phyloP scores from a whole-genome alignment of 2,329 filamentous ascomycete species.

The Cladosporium halotolerans region DNA sequence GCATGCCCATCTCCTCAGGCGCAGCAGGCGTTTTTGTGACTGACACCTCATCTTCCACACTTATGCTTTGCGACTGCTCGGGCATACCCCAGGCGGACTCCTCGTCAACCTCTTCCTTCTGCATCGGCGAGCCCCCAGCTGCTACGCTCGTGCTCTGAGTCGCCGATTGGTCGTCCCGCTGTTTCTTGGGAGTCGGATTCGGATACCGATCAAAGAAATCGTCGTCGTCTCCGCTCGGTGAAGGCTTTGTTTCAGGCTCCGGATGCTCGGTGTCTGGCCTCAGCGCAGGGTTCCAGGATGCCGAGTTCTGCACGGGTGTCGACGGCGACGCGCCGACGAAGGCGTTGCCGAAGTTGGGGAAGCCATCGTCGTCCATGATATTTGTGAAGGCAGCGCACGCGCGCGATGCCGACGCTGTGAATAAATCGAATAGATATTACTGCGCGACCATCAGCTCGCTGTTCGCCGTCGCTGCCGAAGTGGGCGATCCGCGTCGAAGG shows the following conservation, averaged over 20 bases:
- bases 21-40: constrained; percentile 5
- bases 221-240: constrained; percentile 22
- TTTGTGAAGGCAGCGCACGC: not conserved
- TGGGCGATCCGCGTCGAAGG: not conserved
- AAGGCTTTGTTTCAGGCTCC: not conserved
- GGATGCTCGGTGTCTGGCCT: constrained; percentile 2
- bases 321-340: constrained; percentile 22
- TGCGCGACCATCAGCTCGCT: constrained; percentile 6
- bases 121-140: not conserved
- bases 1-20: constrained; percentile 11
- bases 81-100: constrained; percentile 1
- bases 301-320: not conserved
- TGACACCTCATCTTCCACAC: constrained; percentile 10
- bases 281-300: constrained; percentile 9
- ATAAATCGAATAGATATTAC: constrained; percentile 1
- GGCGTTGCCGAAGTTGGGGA: constrained; percentile 37
- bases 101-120: not conserved
- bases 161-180: not conserved
- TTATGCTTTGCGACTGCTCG: constrained; percentile 13
- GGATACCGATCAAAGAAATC: constrained; percentile 34
- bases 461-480: not conserved
- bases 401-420: not conserved
- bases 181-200: constrained; percentile 21
- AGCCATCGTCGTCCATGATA: constrained; percentile 27
- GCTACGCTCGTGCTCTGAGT: not conserved